Evolutionary conservation across 1,284 basidiomycete species (phyloP), one percentile per base, ranked within the genome.

Genomic region (Sanghuangporus weigelae): DNA sequence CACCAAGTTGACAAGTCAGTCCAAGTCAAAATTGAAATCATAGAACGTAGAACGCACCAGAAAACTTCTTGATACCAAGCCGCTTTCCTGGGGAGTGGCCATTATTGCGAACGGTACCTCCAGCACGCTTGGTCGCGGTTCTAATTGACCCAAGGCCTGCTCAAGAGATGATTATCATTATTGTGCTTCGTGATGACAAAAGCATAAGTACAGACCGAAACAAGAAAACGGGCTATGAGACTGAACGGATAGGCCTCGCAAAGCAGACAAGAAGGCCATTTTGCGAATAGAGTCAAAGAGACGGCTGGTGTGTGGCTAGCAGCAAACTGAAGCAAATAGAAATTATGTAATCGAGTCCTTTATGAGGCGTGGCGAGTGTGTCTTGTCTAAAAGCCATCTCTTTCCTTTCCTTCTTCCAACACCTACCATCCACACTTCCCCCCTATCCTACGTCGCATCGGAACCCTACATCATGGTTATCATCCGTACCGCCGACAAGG

Each of bases 51-150:
- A 0, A 74, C 82, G 65, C 69, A 92, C 95, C 93, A 68, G 93
- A 94, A 75, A 93, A 97, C 76, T 93, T 94, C 80, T 98, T 98
- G 50, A 97, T 80, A 70, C 95, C 96, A 54, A 98, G 77, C 44
- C 95, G 87, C 77, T 93, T 90, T 69, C 95, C 95, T 39, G 93
- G 89, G 2, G 93, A 95, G 66, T 92, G 91, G 68, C 95, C 88
- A 69, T 95, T 89, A 74, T 97, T 97, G 74, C 89, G 87, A 4
- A 95, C 90, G 31, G 90, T 92, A 60, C 95, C 95, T 72, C 95
- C 95, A 60, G 94, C 95, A 60, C 93, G 87, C 77, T 98, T 98
- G 61, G 96, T 97, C 51, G 95, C 93, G 23, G 91, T 96, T 74
- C 95, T 87, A 62, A 96, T 80, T 63, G 95, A 85, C 40, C 89